Evolutionary conservation across 495 filamentous ascomycete species (phyloP), one percentile per base, ranked within the genome.

Genomic region (Penicillium malachiteum): DNA sequence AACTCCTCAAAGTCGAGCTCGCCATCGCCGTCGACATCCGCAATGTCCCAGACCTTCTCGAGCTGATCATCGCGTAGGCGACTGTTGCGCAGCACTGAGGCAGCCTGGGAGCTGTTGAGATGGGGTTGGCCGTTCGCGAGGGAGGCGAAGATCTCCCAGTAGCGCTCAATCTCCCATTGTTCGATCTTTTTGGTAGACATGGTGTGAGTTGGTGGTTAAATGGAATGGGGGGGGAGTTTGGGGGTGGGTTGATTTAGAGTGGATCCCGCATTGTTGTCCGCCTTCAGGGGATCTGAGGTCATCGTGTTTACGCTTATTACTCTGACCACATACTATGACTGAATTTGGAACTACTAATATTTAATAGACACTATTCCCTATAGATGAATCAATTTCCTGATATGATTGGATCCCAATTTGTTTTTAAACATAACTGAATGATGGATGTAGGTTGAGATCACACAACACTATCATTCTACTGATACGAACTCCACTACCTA

Each of bases 1-100:
- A 98, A 98, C 76, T 98, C 94, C 73, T 97, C 94, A 76, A 98
- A 98, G 75, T 98, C 94, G 33, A 98, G 74, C 69, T 92, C 95
- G 37, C 94, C 94, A 75, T 98, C 94, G 59, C 88, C 89, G 69
- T 98, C 94, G 48, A 98, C 90, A 70, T 98, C 94, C 48, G 94
- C 89, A 54, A 98, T 83, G 71, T 98, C 94, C 94, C 94, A 98
- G 59, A 98, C 89, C 68, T 87, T 86, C 71, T 96, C 95, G 8
- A 98, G 86, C 75, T 98, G 91, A 56, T 95, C 91, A 78, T 97
- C 92, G 52, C 87, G 84, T 56, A 98, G 82, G 30, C 90, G 89
- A 62, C 86, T 91, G 83, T 98, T 97, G 78, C 96, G 95, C 71
- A 98, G 88, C 49, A 97, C 90, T 21, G 89, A 87, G 62, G 93